Percentiles rank a stretch among this genome's conserved stretches.
Evolutionary conservation across 2,329 filamentous ascomycete genomes (phyloP).

Genomic region (Fusarium austroafricanum): DNA sequence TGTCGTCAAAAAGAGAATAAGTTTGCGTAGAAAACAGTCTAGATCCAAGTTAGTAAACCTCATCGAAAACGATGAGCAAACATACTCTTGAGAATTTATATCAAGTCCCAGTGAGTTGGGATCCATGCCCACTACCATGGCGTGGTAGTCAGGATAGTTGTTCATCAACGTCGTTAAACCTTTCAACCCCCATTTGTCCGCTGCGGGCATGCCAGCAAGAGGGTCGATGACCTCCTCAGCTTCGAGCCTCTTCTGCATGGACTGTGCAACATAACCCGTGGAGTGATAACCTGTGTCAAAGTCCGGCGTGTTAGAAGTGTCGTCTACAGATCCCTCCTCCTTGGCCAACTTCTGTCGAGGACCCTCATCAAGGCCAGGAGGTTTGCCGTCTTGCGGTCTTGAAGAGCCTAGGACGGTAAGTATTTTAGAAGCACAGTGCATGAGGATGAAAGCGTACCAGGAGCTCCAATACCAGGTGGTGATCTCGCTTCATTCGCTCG

Average conservation of each 20-base stretch:
- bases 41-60: conserved; percentile 31
- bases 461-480: conserved; percentile 56
- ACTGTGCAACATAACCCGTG: background rate
- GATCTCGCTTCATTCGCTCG: conserved; percentile 62
- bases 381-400: conserved; percentile 59
- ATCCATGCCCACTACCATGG: conserved; percentile 70
- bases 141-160: conserved; percentile 72
- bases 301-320: conserved; percentile 58
- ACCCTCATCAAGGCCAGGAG: conserved; percentile 57
- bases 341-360: conserved; percentile 58
- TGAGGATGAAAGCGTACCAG: conserved; percentile 46
- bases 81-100: conserved; percentile 68
- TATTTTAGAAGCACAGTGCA: background rate
- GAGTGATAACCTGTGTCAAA: conserved; percentile 53
- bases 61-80: background rate
- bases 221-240: conserved; percentile 65
- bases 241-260: conserved; percentile 48
- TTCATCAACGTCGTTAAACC: conserved; percentile 72
- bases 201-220: conserved; percentile 69
- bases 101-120: conserved; percentile 68
- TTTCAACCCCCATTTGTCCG: conserved; percentile 74
- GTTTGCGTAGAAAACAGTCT: conserved; percentile 69
- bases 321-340: conserved; percentile 54
- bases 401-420: conserved; percentile 48
- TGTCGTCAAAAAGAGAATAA: conserved; percentile 71